Conservation (phyloP, 1,139 yeast genomes). For the Geotrichum armillariae region DNA sequence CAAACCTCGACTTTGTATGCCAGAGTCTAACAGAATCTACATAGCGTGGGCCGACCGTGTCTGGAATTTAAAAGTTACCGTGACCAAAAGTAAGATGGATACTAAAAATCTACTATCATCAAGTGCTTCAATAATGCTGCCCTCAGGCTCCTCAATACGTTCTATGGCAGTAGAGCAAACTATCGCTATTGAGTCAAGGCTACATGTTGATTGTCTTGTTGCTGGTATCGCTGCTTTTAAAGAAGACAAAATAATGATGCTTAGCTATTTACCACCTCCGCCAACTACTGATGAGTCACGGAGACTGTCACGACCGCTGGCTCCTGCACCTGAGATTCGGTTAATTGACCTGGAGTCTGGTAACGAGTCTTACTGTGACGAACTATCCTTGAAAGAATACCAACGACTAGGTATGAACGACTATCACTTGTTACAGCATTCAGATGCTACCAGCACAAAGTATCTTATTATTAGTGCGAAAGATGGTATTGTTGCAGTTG, state of each 20-base stretch:
- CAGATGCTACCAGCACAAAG: slow-evolving; percentile 35
- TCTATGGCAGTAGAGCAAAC: slow-evolving; percentile 47
- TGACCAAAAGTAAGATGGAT: slow-evolving; percentile 17
- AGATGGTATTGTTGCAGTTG: slow-evolving; percentile 78
- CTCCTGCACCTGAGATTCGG: slow-evolving; percentile 66
- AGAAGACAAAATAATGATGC: slow-evolving; percentile 33
- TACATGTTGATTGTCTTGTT: slow-evolving; percentile 58
- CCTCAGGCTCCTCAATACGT: slow-evolving; percentile 31
- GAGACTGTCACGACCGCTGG: slow-evolving; percentile 24
- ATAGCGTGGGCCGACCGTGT: slow-evolving; percentile 84
- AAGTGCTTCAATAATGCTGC: slow-evolving; percentile 40
- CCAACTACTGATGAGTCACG: slow-evolving; percentile 24
- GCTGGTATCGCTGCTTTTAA: slow-evolving; percentile 78
- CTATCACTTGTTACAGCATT: slow-evolving; percentile 50
- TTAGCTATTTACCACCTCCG: slow-evolving; percentile 44
- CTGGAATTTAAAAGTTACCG: slow-evolving; percentile 63
- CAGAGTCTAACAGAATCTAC: slow-evolving; percentile 66
- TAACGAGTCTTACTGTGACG: slow-evolving; percentile 81
- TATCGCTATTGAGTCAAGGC: slow-evolving; percentile 56
- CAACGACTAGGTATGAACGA: slow-evolving; percentile 76
- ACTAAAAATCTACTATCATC: slow-evolving; percentile 16
- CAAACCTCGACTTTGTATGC: slow-evolving; percentile 74
- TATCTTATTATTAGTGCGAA: slow-evolving; percentile 77
- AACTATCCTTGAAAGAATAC: slow-evolving; percentile 61
- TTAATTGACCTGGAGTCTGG: slow-evolving; percentile 65